Conservation (phyloP, 1,284 basidiomycete species). For the Leccinum angustisporum region DNA sequence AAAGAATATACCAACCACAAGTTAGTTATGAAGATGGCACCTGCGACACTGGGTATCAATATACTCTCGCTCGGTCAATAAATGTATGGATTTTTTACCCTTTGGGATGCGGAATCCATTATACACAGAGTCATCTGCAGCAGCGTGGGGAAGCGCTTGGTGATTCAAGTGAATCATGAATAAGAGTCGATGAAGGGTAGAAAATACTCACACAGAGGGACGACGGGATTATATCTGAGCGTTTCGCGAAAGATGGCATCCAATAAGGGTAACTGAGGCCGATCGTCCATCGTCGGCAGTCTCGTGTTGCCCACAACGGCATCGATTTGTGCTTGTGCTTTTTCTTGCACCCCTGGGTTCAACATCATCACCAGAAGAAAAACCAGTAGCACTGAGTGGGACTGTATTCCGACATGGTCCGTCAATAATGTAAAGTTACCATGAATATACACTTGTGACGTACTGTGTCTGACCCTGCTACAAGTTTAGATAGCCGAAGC, state of each 20-base stretch:
- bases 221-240: not conserved
- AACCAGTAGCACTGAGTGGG: not conserved
- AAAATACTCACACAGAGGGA: constrained; percentile 13
- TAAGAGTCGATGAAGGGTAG: not conserved
- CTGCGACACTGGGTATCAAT: not conserved
- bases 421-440: not conserved
- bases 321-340: constrained; percentile 11
- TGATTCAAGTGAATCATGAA: not conserved
- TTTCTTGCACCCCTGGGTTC: constrained; percentile 3
- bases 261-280: not conserved
- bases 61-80: not conserved
- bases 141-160: constrained; percentile 10
- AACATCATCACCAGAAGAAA: constrained; percentile 11
- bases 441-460: not conserved
- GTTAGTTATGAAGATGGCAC: constrained; percentile 3
- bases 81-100: not conserved
- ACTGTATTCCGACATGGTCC: not conserved
- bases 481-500: not conserved
- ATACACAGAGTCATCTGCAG: not conserved
- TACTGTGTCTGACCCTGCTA: constrained; percentile 1
- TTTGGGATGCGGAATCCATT: constrained; percentile 11
- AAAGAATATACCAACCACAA: not conserved
- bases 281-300: not conserved
- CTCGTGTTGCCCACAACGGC: not conserved
- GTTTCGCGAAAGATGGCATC: constrained; percentile 1